These are phyloP conservation scores for Candida arabinofermentans DNA, from an alignment of 805 yeast species.

Conservation along the genomic window DNA sequence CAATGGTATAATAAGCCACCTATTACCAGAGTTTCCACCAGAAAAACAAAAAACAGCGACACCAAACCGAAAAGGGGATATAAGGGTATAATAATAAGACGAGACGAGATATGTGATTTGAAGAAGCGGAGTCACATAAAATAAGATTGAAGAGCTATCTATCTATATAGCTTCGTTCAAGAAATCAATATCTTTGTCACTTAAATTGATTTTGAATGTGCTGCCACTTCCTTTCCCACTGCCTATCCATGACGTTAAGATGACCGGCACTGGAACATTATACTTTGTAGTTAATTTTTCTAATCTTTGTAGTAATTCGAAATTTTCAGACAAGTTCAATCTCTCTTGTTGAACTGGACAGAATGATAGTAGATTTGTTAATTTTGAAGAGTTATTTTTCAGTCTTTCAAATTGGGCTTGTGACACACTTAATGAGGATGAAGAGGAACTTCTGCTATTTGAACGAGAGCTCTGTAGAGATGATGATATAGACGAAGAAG, in stretches of 20 bases:
- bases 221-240: not conserved
- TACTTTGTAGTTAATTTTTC: slow-evolving; percentile 20
- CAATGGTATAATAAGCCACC: too few relatives aligned
- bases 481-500: not conserved
- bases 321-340: slow-evolving; percentile 4
- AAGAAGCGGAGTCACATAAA: too few relatives aligned
- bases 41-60: too few relatives aligned
- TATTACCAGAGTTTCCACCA: too few relatives aligned
- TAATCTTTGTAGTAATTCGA: slow-evolving; percentile 18
- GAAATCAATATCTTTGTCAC: slow-evolving; percentile 12
- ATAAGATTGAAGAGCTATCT: not conserved
- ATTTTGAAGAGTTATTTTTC: slow-evolving; percentile 13
- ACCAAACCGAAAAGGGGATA: too few relatives aligned
- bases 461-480: not conserved
- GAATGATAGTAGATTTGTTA: slow-evolving; percentile 11
- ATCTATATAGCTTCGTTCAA: slow-evolving; percentile 10
- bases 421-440: slow-evolving; percentile 9
- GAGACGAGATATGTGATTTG: too few relatives aligned
- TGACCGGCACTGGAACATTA: slow-evolving; percentile 21
- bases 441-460: not conserved
- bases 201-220: slow-evolving; percentile 7
- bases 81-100: too few relatives aligned
- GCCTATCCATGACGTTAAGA: slow-evolving; percentile 19
- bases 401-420: slow-evolving; percentile 24
- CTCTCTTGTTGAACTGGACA: not conserved